A percentile compares a stretch with the other conserved stretches of the same genome.
Conservation (phyloP, 2,329 filamentous ascomycete species). For the Curvularia verruculosa region DNA sequence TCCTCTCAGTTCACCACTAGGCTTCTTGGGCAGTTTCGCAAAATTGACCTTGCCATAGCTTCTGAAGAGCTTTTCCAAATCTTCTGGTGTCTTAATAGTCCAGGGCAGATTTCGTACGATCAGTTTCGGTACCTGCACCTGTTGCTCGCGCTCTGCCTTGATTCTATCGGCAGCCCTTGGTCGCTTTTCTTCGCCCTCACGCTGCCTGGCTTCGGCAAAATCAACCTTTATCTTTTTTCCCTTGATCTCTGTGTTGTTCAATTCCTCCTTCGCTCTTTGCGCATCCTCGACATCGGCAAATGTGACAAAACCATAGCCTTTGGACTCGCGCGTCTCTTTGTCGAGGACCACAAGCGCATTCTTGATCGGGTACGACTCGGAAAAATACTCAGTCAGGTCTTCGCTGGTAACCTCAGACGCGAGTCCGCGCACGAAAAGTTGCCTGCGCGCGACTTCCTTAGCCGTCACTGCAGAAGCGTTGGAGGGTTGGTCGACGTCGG, state of each 20-base stretch:
- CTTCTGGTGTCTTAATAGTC: slow-evolving; percentile 87
- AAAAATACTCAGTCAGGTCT: slow-evolving; percentile 85
- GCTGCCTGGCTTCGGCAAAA: slow-evolving; percentile 82
- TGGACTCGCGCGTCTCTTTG: slow-evolving; percentile 81
- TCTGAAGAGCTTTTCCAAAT: slow-evolving; percentile 78
- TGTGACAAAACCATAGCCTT: slow-evolving; percentile 95
- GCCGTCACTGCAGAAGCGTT: slow-evolving; percentile 20
- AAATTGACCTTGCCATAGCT: slow-evolving; percentile 92
- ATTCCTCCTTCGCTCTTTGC: slow-evolving; percentile 75
- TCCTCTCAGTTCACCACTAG: slow-evolving; percentile 71
- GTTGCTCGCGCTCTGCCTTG: slow-evolving; percentile 71
- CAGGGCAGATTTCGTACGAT: slow-evolving; percentile 94
- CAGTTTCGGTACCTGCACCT: slow-evolving; percentile 75
- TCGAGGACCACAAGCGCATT: slow-evolving; percentile 93
- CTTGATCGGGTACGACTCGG: slow-evolving; percentile 91
- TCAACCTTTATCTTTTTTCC: slow-evolving; percentile 86
- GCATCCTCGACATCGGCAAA: slow-evolving; percentile 95
- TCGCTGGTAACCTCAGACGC: slow-evolving; percentile 80
- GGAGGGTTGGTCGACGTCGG: slow-evolving; percentile 29
- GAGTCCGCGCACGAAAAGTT: slow-evolving; percentile 87
- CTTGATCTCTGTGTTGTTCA: slow-evolving; percentile 78
- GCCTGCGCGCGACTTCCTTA: slow-evolving; percentile 51
- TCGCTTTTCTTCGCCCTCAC: slow-evolving; percentile 58
- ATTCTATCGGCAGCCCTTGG: slow-evolving; percentile 54
- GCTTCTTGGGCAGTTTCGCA: slow-evolving; percentile 80